A percentile compares a stretch with the other conserved stretches of the same genome.
phyloP scores from a whole-genome alignment of 192 early-diverging fungal species.

The Linderina pennispora region DNA sequence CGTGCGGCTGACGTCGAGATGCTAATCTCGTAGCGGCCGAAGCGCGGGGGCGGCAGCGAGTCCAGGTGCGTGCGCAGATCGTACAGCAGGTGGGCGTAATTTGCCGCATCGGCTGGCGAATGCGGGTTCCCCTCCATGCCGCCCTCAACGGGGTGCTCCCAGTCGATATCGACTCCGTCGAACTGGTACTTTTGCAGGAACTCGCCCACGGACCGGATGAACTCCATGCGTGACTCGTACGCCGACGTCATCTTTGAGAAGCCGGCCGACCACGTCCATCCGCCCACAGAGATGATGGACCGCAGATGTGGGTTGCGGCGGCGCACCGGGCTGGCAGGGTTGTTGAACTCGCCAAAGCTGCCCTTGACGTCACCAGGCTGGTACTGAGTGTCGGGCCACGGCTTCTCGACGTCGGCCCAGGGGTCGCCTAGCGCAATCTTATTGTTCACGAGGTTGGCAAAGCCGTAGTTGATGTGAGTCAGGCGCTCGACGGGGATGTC shows the following conservation, averaged over 20 bases:
- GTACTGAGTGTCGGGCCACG: slow-evolving; percentile 36
- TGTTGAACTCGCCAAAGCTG: slow-evolving; percentile 61
- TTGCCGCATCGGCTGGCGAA: slow-evolving; percentile 65
- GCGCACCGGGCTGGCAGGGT: slow-evolving; percentile 37
- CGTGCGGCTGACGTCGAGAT: slow-evolving; percentile 63
- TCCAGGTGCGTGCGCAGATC: slow-evolving; percentile 68
- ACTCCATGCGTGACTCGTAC: slow-evolving; percentile 46
- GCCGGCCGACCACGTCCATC: slow-evolving; percentile 68
- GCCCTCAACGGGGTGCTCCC: slow-evolving; percentile 72
- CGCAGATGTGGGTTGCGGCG: slow-evolving; percentile 60
- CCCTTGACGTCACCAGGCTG: slow-evolving; percentile 56
- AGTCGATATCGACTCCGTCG: slow-evolving; percentile 62
- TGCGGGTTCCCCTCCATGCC: slow-evolving; percentile 56
- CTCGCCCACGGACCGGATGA: slow-evolving; percentile 50
- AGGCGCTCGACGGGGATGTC: slow-evolving; percentile 60
- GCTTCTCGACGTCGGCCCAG: slow-evolving; percentile 76
- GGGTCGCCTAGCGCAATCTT: slow-evolving; percentile 62
- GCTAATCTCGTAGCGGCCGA: slow-evolving; percentile 55
- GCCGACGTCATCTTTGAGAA: slow-evolving; percentile 59
- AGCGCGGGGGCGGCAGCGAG: slow-evolving; percentile 23
- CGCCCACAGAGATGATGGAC: slow-evolving; percentile 68
- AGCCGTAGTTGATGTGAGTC: slow-evolving; percentile 77
- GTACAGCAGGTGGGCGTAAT: slow-evolving; percentile 71
- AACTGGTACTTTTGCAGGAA: slow-evolving; percentile 44
- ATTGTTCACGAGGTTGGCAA: slow-evolving; percentile 66